Base-by-base conservation (phyloP, 192 early-diverging fungal species). In the Mortierella hygrophila region DNA sequence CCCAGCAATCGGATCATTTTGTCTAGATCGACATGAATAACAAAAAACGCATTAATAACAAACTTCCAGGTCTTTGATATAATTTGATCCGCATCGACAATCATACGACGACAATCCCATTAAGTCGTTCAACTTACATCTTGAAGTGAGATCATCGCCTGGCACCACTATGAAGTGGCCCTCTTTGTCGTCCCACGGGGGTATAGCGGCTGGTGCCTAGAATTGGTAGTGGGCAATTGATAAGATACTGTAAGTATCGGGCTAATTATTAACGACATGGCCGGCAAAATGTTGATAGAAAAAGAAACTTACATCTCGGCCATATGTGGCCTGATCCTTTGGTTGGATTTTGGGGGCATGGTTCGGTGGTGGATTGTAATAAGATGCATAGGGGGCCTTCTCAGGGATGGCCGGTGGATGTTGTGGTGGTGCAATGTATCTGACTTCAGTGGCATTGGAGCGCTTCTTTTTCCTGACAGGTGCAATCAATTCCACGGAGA, bases 101-200 rank as follows among this genome's bases (percentile, higher is more conserved):
- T 52, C 73, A 37, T 20, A 21, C 46, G 69, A 74, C 46, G 23
- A 11, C 15, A 23, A 74, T 73, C 41, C 9, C 37, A 49, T 54
- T 52, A 74, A 42, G 7, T n/a, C 52, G 18, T 44, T 40, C 32
- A 7, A 74, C 91, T 83, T 92, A 94, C 95, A 98, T 92, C 96
- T 91, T 72, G 90, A 75, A 11, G 93, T 97, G 60, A 98, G 92
- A 82, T 95, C 93, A 57, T 94, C 92, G 42, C 92, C 92, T 1
- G 91, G 91, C 18, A 91, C 90, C 29, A 98, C 93, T 89, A 96
- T 95, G 77, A 95, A 98, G 89, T 97, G 96, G 6, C 97, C 97
- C n/a, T 98, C 97, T 75, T 96, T 95, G 87, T 97, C 97, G 81
- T 97, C 97, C 87, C 94, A 95, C 18, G 88, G 70, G 78, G 89